These are phyloP conservation scores for Solanum virginianum DNA, from an alignment of 257 asterid species.

Conservation along the genomic window DNA sequence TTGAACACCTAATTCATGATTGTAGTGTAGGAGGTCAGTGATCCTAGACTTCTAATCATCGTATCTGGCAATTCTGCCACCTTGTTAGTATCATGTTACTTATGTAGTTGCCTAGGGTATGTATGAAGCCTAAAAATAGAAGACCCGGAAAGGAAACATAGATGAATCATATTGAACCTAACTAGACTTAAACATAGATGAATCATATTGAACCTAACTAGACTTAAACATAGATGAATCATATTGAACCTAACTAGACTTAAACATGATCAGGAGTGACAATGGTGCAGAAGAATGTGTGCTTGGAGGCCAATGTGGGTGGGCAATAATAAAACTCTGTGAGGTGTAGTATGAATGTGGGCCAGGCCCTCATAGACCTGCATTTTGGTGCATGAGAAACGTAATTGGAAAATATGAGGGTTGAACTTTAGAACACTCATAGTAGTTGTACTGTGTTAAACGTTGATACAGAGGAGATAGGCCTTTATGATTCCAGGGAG, in stretches of 20 bases:
- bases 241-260: background rate
- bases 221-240: background rate
- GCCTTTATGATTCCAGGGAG: background rate
- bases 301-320: background rate
- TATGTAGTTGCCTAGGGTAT: background rate
- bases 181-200: background rate
- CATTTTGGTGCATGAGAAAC: background rate
- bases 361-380: background rate
- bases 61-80: background rate
- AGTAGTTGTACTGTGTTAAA: background rate
- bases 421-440: background rate
- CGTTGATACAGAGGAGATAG: background rate
- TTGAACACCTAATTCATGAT: background rate
- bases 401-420: background rate
- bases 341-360: background rate
- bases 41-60: background rate
- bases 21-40: background rate
- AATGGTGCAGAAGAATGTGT: background rate
- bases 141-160: background rate
- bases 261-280: background rate
- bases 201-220: background rate
- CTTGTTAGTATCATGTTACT: background rate
- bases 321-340: background rate
- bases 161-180: background rate
- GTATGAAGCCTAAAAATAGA: background rate